Conservation (phyloP, 495 filamentous ascomycete genomes). For the Penicillium flavigenum region DNA sequence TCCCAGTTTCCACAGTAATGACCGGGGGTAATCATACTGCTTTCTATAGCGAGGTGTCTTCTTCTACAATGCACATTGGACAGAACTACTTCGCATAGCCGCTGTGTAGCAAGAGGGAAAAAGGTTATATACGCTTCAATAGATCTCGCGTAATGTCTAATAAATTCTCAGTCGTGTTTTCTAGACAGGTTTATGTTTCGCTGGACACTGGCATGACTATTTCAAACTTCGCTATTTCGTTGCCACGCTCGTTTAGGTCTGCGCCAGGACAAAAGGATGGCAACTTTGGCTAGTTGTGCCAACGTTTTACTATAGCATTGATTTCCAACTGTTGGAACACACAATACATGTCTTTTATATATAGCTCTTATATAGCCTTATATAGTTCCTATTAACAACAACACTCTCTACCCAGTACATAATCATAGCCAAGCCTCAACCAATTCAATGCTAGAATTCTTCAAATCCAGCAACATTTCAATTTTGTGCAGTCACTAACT, state of each 20-base stretch:
- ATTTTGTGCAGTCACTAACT: neutral
- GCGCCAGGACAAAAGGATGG: neutral
- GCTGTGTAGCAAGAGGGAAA: neutral
- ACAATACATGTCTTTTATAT: neutral
- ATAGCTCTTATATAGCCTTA: neutral
- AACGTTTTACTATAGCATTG: neutral
- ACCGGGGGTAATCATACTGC: neutral
- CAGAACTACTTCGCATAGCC: neutral
- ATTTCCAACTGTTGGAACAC: neutral
- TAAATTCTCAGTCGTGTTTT: neutral
- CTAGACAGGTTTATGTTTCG: neutral
- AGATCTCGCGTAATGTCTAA: neutral
- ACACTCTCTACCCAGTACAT: neutral
- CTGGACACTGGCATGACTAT: neutral
- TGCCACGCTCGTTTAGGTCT: neutral
- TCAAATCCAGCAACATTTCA: neutral
- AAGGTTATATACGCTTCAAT: neutral
- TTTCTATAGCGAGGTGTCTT: neutral
- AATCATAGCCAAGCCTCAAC: too few relatives aligned
- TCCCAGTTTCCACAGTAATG: neutral
- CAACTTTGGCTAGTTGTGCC: too few relatives aligned
- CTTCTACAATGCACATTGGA: neutral
- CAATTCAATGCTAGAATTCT: fast-evolving
- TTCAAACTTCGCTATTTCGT: neutral
- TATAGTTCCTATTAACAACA: neutral